Conservation (phyloP, 768 basidiomycete genomes). For the Amanita phalloides region DNA sequence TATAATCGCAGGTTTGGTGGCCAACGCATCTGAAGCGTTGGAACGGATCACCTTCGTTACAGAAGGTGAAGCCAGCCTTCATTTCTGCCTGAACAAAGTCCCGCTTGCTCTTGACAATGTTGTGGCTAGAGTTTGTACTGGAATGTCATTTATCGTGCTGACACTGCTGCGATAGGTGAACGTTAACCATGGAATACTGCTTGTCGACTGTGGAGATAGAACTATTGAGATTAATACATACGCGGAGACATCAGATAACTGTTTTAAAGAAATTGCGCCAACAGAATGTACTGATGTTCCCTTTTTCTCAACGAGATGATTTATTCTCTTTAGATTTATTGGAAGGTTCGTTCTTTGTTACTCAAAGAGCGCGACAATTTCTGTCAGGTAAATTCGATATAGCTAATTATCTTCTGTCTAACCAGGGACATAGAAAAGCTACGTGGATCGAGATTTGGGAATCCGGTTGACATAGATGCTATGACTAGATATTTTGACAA, state of each 20-base stretch:
- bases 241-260: background rate
- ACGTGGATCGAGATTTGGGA: background rate
- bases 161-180: background rate
- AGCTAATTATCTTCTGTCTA: background rate
- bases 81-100: conserved; percentile 23
- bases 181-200: background rate
- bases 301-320: background rate
- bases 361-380: background rate
- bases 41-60: conserved; percentile 36
- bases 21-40: conserved; percentile 19
- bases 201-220: background rate
- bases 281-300: background rate
- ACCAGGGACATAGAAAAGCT: background rate
- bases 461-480: background rate
- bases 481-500: conserved; percentile 17
- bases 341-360: conserved; percentile 1
- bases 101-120: conserved; percentile 9
- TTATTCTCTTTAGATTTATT: background rate
- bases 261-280: conserved; percentile 1
- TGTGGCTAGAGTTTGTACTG: conserved; percentile 10
- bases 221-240: background rate
- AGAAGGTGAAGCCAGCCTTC: conserved; percentile 44
- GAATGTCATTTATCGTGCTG: background rate
- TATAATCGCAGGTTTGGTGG: conserved; percentile 31
- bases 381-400: background rate